Evolutionary conservation across 306 rosid species (phyloP).

Genomic region (Carpinus fangiana): DNA sequence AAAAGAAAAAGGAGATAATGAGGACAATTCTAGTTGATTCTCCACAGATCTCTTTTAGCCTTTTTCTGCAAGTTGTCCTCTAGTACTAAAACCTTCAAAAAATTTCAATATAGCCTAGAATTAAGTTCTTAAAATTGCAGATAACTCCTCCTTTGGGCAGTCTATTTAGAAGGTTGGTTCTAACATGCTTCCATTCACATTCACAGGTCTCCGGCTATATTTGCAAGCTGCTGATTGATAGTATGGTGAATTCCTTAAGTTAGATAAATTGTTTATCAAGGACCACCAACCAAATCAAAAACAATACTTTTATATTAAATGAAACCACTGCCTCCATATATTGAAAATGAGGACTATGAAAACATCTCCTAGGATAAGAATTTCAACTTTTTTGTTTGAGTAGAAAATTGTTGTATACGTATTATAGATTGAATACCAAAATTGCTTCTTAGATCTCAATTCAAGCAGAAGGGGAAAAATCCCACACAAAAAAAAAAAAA

Average conservation of each 20-base stretch:
- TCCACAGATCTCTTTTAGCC: conserved; percentile 8
- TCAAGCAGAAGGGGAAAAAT: conserved; percentile 13
- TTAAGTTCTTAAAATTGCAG: neutral
- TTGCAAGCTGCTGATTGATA: neutral
- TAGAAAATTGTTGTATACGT: neutral
- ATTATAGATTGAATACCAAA: conserved; percentile 22
- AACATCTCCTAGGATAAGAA: neutral
- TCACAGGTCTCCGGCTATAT: neutral
- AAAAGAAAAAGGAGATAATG: neutral
- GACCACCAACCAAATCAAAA: neutral
- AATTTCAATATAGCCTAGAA: neutral
- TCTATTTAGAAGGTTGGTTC: neutral
- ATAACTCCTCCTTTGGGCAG: neutral
- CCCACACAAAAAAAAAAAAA: neutral
- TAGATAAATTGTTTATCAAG: neutral
- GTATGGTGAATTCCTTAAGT: neutral
- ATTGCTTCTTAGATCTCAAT: conserved; percentile 20
- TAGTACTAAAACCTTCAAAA: neutral
- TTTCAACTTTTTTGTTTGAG: neutral
- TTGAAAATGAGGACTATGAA: neutral
- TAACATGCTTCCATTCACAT: neutral
- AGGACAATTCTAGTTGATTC: conserved; percentile 24
- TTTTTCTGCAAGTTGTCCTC: conserved; percentile 12
- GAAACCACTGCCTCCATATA: neutral
- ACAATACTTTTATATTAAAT: neutral